Base-by-base conservation (phyloP, 2,329 filamentous ascomycete genomes). In the Didymella sp. region DNA sequence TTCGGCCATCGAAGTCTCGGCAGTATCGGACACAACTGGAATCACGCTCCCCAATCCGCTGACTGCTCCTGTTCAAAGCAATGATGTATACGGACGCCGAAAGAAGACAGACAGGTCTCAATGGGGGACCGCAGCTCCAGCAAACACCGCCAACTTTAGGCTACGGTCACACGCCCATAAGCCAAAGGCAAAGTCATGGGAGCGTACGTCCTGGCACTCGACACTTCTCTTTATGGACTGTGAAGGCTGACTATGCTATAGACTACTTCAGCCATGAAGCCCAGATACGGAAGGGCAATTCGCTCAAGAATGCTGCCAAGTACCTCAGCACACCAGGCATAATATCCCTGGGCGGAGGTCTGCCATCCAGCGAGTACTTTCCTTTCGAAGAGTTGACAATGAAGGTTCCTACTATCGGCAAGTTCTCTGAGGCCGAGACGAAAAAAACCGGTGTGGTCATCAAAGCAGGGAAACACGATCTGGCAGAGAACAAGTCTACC, bases 291-390 rank as follows among this genome's bases (percentile, higher is more conserved):
- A 76, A 77, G 51, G 78, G 78, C 33, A 80, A 77, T 62, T 88
- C 88, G n/a, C 81, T 98, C 59, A 98, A 98, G 77, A 83, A 84
- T 59, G 92, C 93, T 5, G 93, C 93, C 41, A 85, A 84, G 53
- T 89, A 88, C 73, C 84, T 98, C 50, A 89, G 89, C 71, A 91
- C 84, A 35, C 91, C 92, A 0, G 92, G 90, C 15, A 79, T 97
- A 57, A 95, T 99, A 72, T 96, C 92, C 1, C 87, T 99, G 1
- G 95, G 95, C 52, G 95, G 95, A 48, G 95, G 95, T 3, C 81
- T 99, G 19, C 95, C 95, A 4, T 93, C 91, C 13, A 86, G 90
- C 58, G 88, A 94, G 74, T 91, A 96, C 77, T 99, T 99, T 71
- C 95, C 95, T n/a, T 88, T 98, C 69, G 87, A 94, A 63, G 84